Evolutionary conservation across 176 grass and related monocot species (phyloP).

Genomic region (Musa acuminata): DNA sequence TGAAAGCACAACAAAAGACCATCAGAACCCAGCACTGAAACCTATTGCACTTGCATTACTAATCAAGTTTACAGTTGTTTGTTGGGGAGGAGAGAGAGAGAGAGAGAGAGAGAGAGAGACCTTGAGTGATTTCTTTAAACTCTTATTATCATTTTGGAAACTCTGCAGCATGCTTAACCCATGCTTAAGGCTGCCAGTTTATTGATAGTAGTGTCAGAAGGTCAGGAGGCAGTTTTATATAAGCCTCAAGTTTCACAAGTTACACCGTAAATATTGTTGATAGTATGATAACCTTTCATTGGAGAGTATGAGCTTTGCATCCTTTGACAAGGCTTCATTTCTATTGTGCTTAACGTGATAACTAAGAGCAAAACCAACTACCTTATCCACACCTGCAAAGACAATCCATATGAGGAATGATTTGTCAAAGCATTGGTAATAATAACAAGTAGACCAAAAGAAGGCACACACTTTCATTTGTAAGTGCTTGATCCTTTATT

Average conservation of each 20-base stretch:
- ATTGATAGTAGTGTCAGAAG: conserved; percentile 13
- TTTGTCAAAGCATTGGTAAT: not conserved
- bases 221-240: not conserved
- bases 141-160: conserved; percentile 92
- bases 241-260: not conserved
- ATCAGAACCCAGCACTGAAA: not conserved
- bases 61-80: too few relatives aligned
- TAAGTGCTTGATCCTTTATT: conserved; percentile 86
- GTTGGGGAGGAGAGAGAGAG: not conserved
- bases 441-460: conserved; percentile 16
- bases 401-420: not conserved
- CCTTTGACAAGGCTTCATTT: conserved; percentile 47
- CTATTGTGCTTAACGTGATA: conserved; percentile 75
- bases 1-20: not conserved
- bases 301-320: conserved; percentile 61
- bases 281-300: conserved; percentile 43
- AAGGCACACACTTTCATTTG: conserved; percentile 81
- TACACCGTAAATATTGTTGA: not conserved
- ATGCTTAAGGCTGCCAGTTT: conserved; percentile 65
- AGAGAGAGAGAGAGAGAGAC: conserved; percentile 32
- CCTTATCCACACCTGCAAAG: conserved; percentile 79
- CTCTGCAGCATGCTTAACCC: conserved; percentile 81
- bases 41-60: not conserved
- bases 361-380: conserved; percentile 91
- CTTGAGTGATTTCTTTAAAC: conserved; percentile 93